phyloP scores from a whole-genome alignment of 768 basidiomycete species.

The Omphalotus guepiniiformis region DNA sequence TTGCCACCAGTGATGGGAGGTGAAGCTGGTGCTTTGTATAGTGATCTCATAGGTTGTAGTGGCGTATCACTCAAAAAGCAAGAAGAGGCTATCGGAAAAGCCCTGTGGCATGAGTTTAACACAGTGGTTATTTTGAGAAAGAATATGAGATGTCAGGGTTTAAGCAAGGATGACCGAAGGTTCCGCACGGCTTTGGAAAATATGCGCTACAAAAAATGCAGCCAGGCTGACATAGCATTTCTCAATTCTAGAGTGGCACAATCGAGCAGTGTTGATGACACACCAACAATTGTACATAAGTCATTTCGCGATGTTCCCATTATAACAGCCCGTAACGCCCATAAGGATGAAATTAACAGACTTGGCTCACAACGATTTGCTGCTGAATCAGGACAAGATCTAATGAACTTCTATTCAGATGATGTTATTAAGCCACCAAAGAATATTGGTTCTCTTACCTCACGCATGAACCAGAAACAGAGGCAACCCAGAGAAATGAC shows the following conservation, averaged over 20 bases:
- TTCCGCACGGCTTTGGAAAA: conserved; percentile 25
- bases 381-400: conserved; percentile 17
- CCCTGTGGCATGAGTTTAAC: conserved; percentile 20
- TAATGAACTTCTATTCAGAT: conserved; percentile 25
- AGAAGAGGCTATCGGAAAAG: conserved; percentile 16
- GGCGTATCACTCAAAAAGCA: conserved; percentile 1
- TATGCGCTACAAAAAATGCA: conserved; percentile 24
- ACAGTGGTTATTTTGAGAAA: conserved; percentile 19
- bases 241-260: conserved; percentile 14
- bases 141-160: conserved; percentile 26
- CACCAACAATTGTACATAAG: neutral
- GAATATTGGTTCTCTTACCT: neutral
- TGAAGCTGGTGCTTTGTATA: conserved; percentile 10
- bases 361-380: conserved; percentile 25
- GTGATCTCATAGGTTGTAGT: neutral
- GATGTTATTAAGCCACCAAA: conserved; percentile 12
- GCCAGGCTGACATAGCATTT: conserved; percentile 19
- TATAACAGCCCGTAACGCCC: conserved; percentile 25
- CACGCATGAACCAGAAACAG: neutral
- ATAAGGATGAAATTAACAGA: conserved; percentile 29
- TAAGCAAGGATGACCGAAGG: conserved; percentile 20
- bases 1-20: conserved; percentile 19
- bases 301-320: conserved; percentile 27
- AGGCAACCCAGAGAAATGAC: neutral
- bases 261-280: conserved; percentile 1